phyloP scores from a whole-genome alignment of 495 filamentous ascomycete genomes.

The Neurospora sp. region DNA sequence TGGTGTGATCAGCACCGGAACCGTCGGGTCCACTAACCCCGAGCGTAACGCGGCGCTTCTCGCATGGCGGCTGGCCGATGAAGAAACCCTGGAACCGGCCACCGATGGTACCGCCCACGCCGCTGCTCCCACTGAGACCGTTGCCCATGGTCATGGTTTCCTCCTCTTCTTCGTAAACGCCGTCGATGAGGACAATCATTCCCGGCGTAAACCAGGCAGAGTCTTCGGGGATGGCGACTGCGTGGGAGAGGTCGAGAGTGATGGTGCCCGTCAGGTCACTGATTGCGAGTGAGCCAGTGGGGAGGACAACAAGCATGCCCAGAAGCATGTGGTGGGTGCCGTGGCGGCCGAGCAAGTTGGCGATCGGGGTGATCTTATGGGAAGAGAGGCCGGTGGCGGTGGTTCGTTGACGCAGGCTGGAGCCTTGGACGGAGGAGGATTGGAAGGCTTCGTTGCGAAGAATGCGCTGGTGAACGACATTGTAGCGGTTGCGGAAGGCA shows the following conservation, averaged over 20 bases:
- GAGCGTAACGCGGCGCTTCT: constrained; percentile 67
- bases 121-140: constrained; percentile 60
- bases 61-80: constrained; percentile 80
- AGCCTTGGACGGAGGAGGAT: constrained; percentile 51
- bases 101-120: constrained; percentile 79
- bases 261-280: constrained; percentile 83
- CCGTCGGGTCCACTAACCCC: constrained; percentile 50
- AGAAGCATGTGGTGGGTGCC: constrained; percentile 79
- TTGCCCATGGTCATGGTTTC: constrained; percentile 43
- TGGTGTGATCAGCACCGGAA: constrained; percentile 41
- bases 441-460: constrained; percentile 92
- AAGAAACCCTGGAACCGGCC: constrained; percentile 83
- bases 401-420: constrained; percentile 42
- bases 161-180: constrained; percentile 87
- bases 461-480: constrained; percentile 81
- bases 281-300: constrained; percentile 72
- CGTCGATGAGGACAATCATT: constrained; percentile 91
- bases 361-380: constrained; percentile 85
- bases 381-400: constrained; percentile 48
- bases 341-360: constrained; percentile 84
- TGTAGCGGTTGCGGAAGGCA: constrained; percentile 79
- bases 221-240: constrained; percentile 69
- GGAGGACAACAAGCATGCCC: constrained; percentile 69
- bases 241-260: constrained; percentile 69
- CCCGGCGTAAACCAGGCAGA: constrained; percentile 87